Evolutionary conservation across 768 basidiomycete genomes (phyloP).

Genomic region (Pleurotus pulmonarius): DNA sequence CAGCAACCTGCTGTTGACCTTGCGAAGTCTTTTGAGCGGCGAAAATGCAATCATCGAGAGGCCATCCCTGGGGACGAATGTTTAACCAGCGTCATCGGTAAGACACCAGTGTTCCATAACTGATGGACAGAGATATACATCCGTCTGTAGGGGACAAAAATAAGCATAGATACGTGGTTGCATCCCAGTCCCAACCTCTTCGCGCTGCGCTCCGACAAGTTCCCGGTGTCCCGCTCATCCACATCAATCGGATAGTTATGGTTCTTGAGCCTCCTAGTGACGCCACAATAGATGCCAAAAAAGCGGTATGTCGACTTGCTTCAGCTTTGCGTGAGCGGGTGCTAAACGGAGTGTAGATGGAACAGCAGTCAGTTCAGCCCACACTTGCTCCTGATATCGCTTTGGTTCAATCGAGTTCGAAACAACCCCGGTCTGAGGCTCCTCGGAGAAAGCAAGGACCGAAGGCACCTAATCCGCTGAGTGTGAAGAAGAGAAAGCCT

Average conservation of each 20-base stretch:
- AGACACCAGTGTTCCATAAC: constrained; percentile 15
- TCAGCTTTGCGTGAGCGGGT: too few relatives aligned
- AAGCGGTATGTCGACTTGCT: constrained; percentile 35
- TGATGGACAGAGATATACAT: background rate
- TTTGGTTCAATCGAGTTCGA: constrained; percentile 30
- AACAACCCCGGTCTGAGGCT: constrained; percentile 24
- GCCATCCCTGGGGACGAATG: constrained; percentile 86
- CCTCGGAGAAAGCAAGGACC: constrained; percentile 62
- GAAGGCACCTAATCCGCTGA: constrained; percentile 90
- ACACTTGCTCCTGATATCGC: constrained; percentile 40
- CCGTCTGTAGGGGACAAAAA: constrained; percentile 65
- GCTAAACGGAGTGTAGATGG: constrained; percentile 39
- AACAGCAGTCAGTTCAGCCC: constrained; percentile 57
- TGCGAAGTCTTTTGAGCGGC: constrained; percentile 88
- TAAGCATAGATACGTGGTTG: constrained; percentile 89
- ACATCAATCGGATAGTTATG: constrained; percentile 90
- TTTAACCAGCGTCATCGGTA: constrained; percentile 77
- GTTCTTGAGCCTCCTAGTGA: constrained; percentile 89
- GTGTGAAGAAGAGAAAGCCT: constrained; percentile 65
- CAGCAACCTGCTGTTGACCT: constrained; percentile 80
- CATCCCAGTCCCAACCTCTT: constrained; percentile 75
- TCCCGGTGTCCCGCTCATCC: constrained; percentile 86
- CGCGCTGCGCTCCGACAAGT: constrained; percentile 66
- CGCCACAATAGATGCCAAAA: constrained; percentile 68
- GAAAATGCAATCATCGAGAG: constrained; percentile 93